These are phyloP conservation scores for Ogataea paradorogensis DNA, from an alignment of 805 yeast genomes.

Conservation along the genomic window DNA sequence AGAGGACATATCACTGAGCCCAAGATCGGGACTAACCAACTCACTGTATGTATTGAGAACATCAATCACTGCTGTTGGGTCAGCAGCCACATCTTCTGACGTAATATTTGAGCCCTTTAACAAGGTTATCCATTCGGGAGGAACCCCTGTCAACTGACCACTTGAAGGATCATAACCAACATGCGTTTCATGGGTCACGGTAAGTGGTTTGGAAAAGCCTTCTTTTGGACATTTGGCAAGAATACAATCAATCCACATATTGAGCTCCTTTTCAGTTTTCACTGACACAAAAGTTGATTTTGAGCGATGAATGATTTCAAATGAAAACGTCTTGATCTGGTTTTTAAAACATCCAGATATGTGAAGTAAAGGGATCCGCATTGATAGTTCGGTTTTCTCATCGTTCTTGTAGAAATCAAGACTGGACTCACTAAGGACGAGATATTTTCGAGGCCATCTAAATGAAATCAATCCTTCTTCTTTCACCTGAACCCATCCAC, in stretches of 20 bases:
- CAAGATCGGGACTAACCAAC: slow-evolving; percentile 40
- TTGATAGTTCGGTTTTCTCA: slow-evolving; percentile 43
- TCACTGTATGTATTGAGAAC: slow-evolving; percentile 52
- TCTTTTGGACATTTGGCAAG: slow-evolving; percentile 66
- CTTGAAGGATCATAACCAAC: slow-evolving; percentile 81
- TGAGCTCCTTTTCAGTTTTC: slow-evolving; percentile 73
- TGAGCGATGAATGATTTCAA: slow-evolving; percentile 68
- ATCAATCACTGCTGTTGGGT: slow-evolving; percentile 62
- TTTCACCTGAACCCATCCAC: slow-evolving; percentile 89
- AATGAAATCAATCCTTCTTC: slow-evolving; percentile 90
- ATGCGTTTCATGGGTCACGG: slow-evolving; percentile 91
- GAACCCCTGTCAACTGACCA: slow-evolving; percentile 50
- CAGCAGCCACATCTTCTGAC: slow-evolving; percentile 59
- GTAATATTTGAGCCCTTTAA: slow-evolving; percentile 59
- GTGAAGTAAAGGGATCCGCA: slow-evolving; percentile 54
- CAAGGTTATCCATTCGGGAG: slow-evolving; percentile 55
- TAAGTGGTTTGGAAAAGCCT: slow-evolving; percentile 85
- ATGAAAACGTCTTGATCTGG: slow-evolving; percentile 72
- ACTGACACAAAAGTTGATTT: slow-evolving; percentile 73
- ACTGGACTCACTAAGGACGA: slow-evolving; percentile 73
- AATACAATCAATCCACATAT: slow-evolving; percentile 89
- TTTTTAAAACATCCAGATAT: slow-evolving; percentile 63
- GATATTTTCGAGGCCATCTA: slow-evolving; percentile 87
- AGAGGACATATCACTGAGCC: slow-evolving; percentile 28
- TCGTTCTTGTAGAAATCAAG: slow-evolving; percentile 76